Evolutionary conservation across 2,329 filamentous ascomycete genomes (phyloP).

Genomic region (Pyrenophora seminiperda): DNA sequence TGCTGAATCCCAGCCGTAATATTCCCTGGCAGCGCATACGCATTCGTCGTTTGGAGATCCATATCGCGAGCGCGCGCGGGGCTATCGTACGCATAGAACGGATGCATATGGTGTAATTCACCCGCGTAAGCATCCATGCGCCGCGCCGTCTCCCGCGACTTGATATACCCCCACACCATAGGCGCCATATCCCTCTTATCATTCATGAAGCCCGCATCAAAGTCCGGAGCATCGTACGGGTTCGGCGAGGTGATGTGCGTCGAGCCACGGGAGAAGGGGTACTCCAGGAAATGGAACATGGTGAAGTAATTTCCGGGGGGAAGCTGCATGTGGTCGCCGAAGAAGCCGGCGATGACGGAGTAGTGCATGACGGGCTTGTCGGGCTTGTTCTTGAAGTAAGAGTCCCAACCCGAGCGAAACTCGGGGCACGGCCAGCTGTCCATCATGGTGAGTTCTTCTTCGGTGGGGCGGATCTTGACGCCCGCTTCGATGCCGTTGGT

Average conservation of each 20-base stretch:
- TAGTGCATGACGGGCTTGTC: slow-evolving; percentile 91
- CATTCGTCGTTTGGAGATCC: slow-evolving; percentile 75
- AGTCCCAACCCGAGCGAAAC: slow-evolving; percentile 77
- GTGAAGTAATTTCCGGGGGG: slow-evolving; percentile 80
- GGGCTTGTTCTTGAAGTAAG: slow-evolving; percentile 82
- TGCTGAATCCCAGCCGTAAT: slow-evolving; percentile 73
- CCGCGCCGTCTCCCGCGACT: slow-evolving; percentile 77
- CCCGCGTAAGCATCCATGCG: slow-evolving; percentile 79
- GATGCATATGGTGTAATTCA: slow-evolving; percentile 68
- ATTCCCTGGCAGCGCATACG: slow-evolving; percentile 75
- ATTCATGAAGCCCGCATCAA: slow-evolving; percentile 84
- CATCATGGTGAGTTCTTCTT: slow-evolving; percentile 70
- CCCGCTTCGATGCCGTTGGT: slow-evolving; percentile 82
- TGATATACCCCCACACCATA: slow-evolving; percentile 81
- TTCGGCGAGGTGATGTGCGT: slow-evolving; percentile 74
- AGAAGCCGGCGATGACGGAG: slow-evolving; percentile 67
- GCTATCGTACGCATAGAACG: slow-evolving; percentile 73
- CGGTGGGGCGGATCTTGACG: slow-evolving; percentile 75
- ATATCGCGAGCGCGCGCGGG: slow-evolving; percentile 73
- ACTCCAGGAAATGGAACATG: slow-evolving; percentile 56
- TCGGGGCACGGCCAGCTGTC: slow-evolving; percentile 75
- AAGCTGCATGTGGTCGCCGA: slow-evolving; percentile 61
- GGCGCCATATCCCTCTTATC: slow-evolving; percentile 83
- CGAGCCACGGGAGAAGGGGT: slow-evolving; percentile 53
- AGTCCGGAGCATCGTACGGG: slow-evolving; percentile 76